phyloP scores from a whole-genome alignment of 345 rosid genomes.

The Clarkia xantiana region DNA sequence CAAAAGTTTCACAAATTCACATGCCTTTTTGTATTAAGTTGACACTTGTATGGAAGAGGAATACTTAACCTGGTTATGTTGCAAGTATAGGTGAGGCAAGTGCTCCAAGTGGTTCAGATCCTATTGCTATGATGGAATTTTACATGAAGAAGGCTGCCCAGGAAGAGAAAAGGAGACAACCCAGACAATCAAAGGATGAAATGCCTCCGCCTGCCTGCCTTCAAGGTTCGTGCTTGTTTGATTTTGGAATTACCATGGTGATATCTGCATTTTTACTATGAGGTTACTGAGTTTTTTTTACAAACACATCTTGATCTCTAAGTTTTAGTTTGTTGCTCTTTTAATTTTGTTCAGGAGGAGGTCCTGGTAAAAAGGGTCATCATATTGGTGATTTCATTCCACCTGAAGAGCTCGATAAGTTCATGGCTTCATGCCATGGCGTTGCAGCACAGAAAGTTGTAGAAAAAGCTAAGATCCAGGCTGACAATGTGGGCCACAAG shows the following conservation, averaged over 20 bases:
- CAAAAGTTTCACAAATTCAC: no score
- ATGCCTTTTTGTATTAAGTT: no score
- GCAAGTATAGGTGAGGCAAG: conserved; percentile 22
- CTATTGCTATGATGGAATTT: conserved; percentile 96
- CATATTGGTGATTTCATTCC: conserved; percentile 99
- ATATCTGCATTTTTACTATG: background rate
- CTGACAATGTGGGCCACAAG: conserved; percentile 91
- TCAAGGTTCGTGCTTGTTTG: conserved; percentile 39
- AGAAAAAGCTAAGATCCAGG: conserved; percentile 75
- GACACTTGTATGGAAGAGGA: conserved; percentile 32
- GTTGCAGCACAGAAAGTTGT: conserved; percentile 53
- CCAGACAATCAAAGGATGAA: conserved; percentile 93
- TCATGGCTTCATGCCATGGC: conserved; percentile 71
- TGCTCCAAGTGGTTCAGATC: conserved; percentile 43
- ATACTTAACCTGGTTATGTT: background rate
- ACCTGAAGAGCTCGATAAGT: conserved; percentile 79
- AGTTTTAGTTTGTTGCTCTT: no score
- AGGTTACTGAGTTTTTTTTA: no score
- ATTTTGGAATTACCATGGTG: background rate
- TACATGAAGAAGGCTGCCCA: conserved; percentile 95
- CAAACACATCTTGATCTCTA: no score
- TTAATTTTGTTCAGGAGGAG: conserved; percentile 8
- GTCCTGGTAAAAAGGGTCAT: conserved; percentile 60
- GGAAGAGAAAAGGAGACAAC: conserved; percentile 85
- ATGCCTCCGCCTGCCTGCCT: conserved; percentile 97